A percentile compares a stretch with the other conserved stretches of the same genome.
These are phyloP conservation scores for Gossypium turneri DNA, from an alignment of 345 rosid genomes.

Conservation along the genomic window DNA sequence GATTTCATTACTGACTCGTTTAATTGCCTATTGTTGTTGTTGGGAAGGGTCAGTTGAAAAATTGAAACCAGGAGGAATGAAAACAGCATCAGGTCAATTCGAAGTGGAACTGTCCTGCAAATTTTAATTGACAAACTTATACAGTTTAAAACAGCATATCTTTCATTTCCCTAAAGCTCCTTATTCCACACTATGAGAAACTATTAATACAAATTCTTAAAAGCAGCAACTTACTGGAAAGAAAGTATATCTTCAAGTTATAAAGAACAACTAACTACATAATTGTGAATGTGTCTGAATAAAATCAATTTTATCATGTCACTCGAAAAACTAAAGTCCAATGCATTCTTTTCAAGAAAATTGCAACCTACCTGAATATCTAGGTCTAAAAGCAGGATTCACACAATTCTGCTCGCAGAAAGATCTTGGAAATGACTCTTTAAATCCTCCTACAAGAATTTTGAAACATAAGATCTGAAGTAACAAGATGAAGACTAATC, in stretches of 20 bases:
- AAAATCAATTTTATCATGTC: too few species aligned
- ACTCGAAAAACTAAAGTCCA: background rate
- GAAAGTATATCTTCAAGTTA: background rate
- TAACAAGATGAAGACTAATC: background rate
- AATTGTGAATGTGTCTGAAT: background rate
- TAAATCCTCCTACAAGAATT: constrained; percentile 61
- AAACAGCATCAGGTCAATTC: constrained; percentile 69
- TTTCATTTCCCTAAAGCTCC: background rate
- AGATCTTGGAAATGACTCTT: constrained; percentile 67
- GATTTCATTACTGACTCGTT: constrained; percentile 7
- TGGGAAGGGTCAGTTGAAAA: constrained; percentile 49
- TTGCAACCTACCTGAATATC: constrained; percentile 61
- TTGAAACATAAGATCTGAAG: background rate
- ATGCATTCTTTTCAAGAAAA: constrained; percentile 1
- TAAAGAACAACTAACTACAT: background rate
- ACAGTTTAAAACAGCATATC: background rate
- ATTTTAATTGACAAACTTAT: background rate
- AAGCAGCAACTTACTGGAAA: constrained; percentile 45
- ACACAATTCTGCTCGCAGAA: constrained; percentile 58
- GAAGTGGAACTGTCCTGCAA: constrained; percentile 53
- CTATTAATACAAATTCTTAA: constrained; percentile 43
- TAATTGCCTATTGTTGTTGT: constrained; percentile 31
- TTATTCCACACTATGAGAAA: background rate
- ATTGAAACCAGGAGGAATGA: constrained; percentile 88
- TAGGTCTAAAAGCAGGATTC: constrained; percentile 62